Conservation (phyloP, 129 eudicot genomes). For the Pittosporum tobira region DNA sequence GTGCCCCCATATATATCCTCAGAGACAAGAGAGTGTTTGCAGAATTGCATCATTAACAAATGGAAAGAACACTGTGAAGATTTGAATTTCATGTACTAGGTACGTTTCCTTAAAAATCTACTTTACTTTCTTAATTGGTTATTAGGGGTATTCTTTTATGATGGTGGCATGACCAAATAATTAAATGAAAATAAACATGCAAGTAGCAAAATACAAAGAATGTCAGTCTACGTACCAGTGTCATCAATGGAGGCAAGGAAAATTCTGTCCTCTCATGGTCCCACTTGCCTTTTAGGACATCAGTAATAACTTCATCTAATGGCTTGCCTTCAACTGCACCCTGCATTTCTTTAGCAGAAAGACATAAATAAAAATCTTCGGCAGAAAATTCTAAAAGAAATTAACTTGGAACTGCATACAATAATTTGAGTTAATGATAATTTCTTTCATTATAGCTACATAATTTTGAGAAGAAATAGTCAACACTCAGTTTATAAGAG, state of each 20-base stretch:
- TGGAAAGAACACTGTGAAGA: not conserved
- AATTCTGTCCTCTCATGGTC: constrained; percentile 86
- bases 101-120: not conserved
- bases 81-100: not conserved
- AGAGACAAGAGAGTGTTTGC: no score
- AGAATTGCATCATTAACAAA: no score
- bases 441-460: constrained; percentile 10
- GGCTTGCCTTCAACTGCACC: constrained; percentile 44
- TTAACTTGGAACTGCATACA: not conserved
- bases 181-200: no score
- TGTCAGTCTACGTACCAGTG: constrained; percentile 39
- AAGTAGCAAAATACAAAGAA: not conserved
- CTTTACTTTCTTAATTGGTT: no score
- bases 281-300: constrained; percentile 76
- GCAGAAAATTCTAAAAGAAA: not conserved
- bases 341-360: constrained; percentile 39
- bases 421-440: not conserved
- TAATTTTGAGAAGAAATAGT: not conserved
- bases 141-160: no score
- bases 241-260: constrained; percentile 83
- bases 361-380: constrained; percentile 8
- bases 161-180: not conserved
- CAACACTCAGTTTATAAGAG: not conserved
- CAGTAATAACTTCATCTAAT: constrained; percentile 57
- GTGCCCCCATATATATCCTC: no score